Base-by-base conservation (phyloP, 208 protist genomes). In the Acanthamoeba healyi region DNA sequence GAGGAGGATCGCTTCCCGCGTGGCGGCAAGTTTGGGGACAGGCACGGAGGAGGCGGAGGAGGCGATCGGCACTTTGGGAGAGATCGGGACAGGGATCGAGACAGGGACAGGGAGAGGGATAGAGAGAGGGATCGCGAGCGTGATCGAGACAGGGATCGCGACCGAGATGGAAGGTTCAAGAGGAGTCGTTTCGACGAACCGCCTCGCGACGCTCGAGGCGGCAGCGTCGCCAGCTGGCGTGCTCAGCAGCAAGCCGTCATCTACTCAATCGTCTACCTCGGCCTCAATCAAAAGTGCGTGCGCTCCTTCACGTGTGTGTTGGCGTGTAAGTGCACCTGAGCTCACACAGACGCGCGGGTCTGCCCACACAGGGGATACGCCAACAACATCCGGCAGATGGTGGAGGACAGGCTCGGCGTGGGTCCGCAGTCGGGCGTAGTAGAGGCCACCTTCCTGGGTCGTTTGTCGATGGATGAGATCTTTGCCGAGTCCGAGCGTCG, bases 331-430 rank as follows among this genome's bases (percentile, higher is more conserved):
- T 49, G 32, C 24, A n/a, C n/a, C n/a, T n/a, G n/a, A n/a, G n/a
- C n/a, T n/a, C n/a, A n/a, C n/a, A n/a, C n/a, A n/a, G 74, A 7
- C 24, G 1, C 36, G 22, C 9, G 44, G 4, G n/a, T 15, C 24
- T 77, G 34, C 9, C n/a, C n/a, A 9, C 22, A 6, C 38, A 93
- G 88, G 88, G 49, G 17, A 24, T 93, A 93, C 38, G 88, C 88
- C 65, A 93, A 56, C n/a, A 46, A 9, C 32, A 81, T 93, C 32
- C 34, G 67, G 22, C 88, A 63, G n/a, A 93, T 93, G 88, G n/a
- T 93, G 42, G 88, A 93, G 42, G 65, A 74, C 3, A 44, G 67
- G 58, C 65, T 93, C 7, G 88, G 63, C 12, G 14, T 93, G 88
- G 42, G 15, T 12, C 34, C 63, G 34, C 51, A 91, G 3, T 91